Conservation (phyloP, 371 early-diverging fungal species). For the Saksenaea oblongispora region DNA sequence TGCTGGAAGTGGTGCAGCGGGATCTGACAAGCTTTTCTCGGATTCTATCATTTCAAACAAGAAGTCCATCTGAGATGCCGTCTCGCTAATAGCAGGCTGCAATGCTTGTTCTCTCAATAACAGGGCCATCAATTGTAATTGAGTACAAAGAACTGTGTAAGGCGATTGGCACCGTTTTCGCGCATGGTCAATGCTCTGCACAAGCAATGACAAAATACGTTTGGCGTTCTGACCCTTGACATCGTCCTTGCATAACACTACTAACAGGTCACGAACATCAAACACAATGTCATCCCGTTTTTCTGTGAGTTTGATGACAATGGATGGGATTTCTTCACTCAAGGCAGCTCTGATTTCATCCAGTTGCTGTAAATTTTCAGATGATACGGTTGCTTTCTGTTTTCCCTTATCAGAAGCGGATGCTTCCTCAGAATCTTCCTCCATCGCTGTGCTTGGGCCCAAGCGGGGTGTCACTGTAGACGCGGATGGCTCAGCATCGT, state of each 20-base stretch:
- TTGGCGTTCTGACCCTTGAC: slow-evolving; percentile 43
- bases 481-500: slow-evolving; percentile 12
- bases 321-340: slow-evolving; percentile 46
- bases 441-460: slow-evolving; percentile 2
- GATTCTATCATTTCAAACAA: slow-evolving; percentile 45
- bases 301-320: slow-evolving; percentile 64
- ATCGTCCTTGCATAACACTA: slow-evolving; percentile 54
- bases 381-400: slow-evolving; percentile 32
- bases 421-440: slow-evolving; percentile 25
- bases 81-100: slow-evolving; percentile 49
- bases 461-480: background rate
- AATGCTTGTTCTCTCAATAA: slow-evolving; percentile 58
- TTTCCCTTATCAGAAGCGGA: slow-evolving; percentile 34
- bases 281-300: slow-evolving; percentile 69
- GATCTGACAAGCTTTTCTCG: slow-evolving; percentile 11
- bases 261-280: slow-evolving; percentile 68
- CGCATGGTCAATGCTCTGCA: slow-evolving; percentile 27
- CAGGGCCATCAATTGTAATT: slow-evolving; percentile 68
- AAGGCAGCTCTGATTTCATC: slow-evolving; percentile 54
- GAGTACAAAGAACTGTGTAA: slow-evolving; percentile 36
- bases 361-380: slow-evolving; percentile 40
- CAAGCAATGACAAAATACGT: slow-evolving; percentile 37
- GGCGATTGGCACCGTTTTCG: slow-evolving; percentile 22
- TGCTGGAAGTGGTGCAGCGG: slow-evolving; percentile 31
- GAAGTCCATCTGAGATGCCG: slow-evolving; percentile 39